Base-by-base conservation (phyloP, 2,329 filamentous ascomycete species). In the Scleromitrula shiraiana region DNA sequence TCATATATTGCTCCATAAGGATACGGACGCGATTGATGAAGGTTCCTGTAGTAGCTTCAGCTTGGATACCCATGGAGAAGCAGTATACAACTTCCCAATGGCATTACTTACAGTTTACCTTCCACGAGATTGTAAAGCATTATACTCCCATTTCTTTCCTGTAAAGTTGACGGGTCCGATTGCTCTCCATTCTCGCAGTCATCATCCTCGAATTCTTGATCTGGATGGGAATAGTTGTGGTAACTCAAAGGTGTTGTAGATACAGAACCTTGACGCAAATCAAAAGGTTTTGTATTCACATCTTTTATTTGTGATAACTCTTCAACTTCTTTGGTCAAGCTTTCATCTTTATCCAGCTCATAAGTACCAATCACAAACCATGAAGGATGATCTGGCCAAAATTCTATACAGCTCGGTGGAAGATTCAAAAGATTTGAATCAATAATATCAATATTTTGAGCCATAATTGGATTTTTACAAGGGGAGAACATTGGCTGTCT, bases 361-460 rank as follows among this genome's bases (percentile, higher is more conserved):
- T 96, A 96, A 1, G 90, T 95, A 32, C 90, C 91, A 40, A 95
- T 76, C 0, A 94, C 72, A 56, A 95, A 82, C 60, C 83, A 78
- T 8, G 55, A 41, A 20, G 78, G 76, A 50, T 79, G 62, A 1
- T 67, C 64, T 1, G 81, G 80, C 54, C 79, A 85, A 59, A 89
- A 88, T 52, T 86, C 81, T n/a, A 89, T 72, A 61, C 85, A 90
- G 59, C 85, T 87, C 2, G 86, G 86, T 4, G 85, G 85, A 0
- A 85, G 70, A 44, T 85, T 77, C 17, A 88, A 68, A 64, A 49
- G 46, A 44, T 37, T 26, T 15, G 41, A 43, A 43, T 44, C 46
- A 23, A 47, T 37, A 17, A 26, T 8, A 27, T 50, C 22, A 9
- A 50, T 46, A 14, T 49, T 49, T 26, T 42, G 32, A 32, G 44